A percentile compares a stretch with the other conserved stretches of the same genome.
Conservation (phyloP, 2,329 filamentous ascomycete species). For the Aureobasidium pullulans region DNA sequence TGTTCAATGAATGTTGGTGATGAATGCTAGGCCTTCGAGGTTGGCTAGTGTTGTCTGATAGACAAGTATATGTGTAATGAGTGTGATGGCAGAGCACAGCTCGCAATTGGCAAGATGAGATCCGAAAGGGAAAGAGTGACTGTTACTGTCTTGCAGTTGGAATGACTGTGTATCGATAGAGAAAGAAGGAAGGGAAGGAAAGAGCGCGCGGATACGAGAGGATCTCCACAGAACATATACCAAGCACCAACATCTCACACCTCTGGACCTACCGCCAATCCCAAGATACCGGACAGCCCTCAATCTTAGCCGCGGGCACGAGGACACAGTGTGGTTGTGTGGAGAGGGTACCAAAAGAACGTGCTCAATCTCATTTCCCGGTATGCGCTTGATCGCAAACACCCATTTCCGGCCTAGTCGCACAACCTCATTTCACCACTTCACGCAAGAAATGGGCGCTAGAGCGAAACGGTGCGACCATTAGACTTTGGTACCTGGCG, state of each 20-base stretch:
- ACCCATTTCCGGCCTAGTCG: background rate
- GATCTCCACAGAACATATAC: constrained; percentile 6
- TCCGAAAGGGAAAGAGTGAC: constrained; percentile 7
- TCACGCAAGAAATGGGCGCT: background rate
- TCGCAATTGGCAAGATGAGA: constrained; percentile 2
- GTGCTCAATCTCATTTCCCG: constrained; percentile 13
- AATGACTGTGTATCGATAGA: constrained; percentile 12
- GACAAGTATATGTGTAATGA: background rate
- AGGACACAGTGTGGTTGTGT: constrained; percentile 7
- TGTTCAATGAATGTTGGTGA: constrained; percentile 2
- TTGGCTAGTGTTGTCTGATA: background rate
- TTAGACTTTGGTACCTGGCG: constrained; percentile 13
- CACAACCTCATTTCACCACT: constrained; percentile 4
- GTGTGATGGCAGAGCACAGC: constrained; percentile 10
- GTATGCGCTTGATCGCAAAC: constrained; percentile 12
- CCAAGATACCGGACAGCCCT: background rate
- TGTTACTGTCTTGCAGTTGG: constrained; percentile 11
- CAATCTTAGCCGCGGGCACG: constrained; percentile 12
- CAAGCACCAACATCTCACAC: background rate
- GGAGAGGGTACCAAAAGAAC: background rate
- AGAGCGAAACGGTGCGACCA: constrained; percentile 1
- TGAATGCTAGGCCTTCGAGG: background rate
- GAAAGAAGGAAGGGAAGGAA: background rate
- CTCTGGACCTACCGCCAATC: background rate
- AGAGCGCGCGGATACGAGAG: constrained; percentile 1